Percentiles rank a stretch among this genome's conserved stretches.
phyloP scores from a whole-genome alignment of 2,329 filamentous ascomycete genomes.

The Xylariaceae sp. region DNA sequence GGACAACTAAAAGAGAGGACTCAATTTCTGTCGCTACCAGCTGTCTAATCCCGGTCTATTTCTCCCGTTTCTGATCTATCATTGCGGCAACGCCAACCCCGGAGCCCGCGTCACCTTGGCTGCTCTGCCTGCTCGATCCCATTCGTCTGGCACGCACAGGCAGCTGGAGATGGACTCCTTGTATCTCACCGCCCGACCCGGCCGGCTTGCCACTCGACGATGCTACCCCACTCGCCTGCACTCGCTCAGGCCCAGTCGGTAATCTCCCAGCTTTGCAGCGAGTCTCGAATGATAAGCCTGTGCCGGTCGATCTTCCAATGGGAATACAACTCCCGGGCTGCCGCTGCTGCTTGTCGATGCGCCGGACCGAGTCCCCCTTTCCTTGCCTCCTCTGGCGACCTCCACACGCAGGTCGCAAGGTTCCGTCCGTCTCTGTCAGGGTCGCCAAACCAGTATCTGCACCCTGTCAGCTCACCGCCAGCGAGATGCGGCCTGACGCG shows the following conservation, averaged over 20 bases:
- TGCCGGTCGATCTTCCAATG: slow-evolving; percentile 66
- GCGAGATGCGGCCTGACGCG: slow-evolving; percentile 3
- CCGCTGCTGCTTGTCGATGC: slow-evolving; percentile 58
- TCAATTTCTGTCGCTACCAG: too few relatives aligned
- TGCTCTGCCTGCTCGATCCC: too few relatives aligned
- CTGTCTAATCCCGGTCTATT: too few relatives aligned
- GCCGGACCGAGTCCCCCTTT: slow-evolving; percentile 53
- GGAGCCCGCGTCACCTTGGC: too few relatives aligned
- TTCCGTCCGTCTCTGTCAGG: slow-evolving; percentile 65
- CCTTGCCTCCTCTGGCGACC: slow-evolving; percentile 50
- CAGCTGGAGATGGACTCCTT: slow-evolving; percentile 3
- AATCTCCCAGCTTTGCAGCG: slow-evolving; percentile 56
- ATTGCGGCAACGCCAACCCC: too few relatives aligned
- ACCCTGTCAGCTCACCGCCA: slow-evolving; percentile 14
- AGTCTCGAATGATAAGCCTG: slow-evolving; percentile 60
- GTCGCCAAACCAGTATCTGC: slow-evolving; percentile 78
- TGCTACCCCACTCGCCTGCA: slow-evolving; percentile 16
- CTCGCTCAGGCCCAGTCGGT: slow-evolving; percentile 42
- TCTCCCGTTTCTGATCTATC: too few relatives aligned
- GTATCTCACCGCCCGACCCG: background rate
- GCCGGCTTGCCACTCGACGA: slow-evolving; percentile 15
- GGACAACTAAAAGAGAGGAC: too few relatives aligned
- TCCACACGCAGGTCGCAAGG: slow-evolving; percentile 72
- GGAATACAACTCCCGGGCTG: slow-evolving; percentile 52
- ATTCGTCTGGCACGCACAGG: too few relatives aligned